These are phyloP conservation scores for Colletotrichum simmondsii DNA, from an alignment of 2,329 filamentous ascomycete species.

Conservation along the genomic window DNA sequence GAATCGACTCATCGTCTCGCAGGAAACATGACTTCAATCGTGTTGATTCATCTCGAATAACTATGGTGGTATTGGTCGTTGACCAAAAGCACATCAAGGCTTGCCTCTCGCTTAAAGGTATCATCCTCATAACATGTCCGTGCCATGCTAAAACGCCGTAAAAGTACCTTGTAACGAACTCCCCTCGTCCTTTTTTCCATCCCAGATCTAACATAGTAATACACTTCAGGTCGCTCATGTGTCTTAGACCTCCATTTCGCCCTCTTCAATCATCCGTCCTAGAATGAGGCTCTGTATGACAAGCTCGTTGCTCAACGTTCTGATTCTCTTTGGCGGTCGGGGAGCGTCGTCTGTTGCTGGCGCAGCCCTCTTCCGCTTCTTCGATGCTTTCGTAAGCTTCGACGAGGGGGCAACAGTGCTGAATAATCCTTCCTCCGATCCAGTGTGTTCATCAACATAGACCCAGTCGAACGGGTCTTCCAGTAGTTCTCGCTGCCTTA, in stretches of 20 bases:
- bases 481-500: constrained; percentile 62
- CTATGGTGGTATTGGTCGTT: neutral
- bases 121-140: neutral
- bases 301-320: constrained; percentile 84
- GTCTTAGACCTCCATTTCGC: constrained; percentile 48
- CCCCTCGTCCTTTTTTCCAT: neutral
- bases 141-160: neutral
- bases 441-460: constrained; percentile 76
- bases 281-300: constrained; percentile 93
- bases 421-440: constrained; percentile 64
- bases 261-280: constrained; percentile 78
- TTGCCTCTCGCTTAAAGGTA: neutral
- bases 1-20: neutral
- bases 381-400: constrained; percentile 48
- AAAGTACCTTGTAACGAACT: neutral
- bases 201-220: neutral
- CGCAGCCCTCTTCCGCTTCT: constrained; percentile 51
- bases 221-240: neutral
- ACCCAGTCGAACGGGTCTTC: constrained; percentile 77
- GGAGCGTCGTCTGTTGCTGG: constrained; percentile 36
- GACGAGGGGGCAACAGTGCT: constrained; percentile 36
- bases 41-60: neutral
- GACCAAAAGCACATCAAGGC: neutral
- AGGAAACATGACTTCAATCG: neutral
- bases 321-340: constrained; percentile 62